phyloP scores from a whole-genome alignment of 2,329 filamentous ascomycete species.

The Colletotrichum simmondsii region DNA sequence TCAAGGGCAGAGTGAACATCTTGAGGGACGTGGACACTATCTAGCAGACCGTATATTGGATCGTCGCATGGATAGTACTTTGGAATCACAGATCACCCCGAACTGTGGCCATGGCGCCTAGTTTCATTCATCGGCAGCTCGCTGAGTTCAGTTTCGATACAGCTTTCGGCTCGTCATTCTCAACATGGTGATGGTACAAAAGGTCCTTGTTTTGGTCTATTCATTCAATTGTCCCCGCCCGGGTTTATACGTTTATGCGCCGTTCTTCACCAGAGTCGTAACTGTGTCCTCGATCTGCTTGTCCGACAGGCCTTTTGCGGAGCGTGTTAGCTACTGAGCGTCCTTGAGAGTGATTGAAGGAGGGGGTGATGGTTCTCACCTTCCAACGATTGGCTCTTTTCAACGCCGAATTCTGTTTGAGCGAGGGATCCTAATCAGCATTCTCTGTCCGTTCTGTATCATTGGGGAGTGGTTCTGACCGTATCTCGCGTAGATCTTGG shows the following conservation, averaged over 20 bases:
- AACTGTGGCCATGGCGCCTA: background rate
- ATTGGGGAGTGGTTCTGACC: conserved; percentile 64
- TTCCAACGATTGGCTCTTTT: conserved; percentile 68
- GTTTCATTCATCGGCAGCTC: background rate
- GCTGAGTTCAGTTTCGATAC: background rate
- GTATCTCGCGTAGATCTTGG: conserved; percentile 92
- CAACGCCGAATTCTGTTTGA: conserved; percentile 62
- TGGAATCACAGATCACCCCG: no score
- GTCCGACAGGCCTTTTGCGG: conserved; percentile 59
- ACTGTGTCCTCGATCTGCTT: conserved; percentile 72
- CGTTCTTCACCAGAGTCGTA: conserved; percentile 61
- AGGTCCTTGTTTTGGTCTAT: conserved; percentile 10
- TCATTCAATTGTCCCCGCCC: background rate
- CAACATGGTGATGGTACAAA: conserved; percentile 25
- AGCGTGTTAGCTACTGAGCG: background rate
- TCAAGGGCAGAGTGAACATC: no score
- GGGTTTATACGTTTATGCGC: conserved; percentile 12
- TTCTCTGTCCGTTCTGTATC: background rate
- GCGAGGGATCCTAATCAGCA: conserved; percentile 36
- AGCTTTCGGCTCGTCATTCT: background rate
- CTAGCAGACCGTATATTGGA: no score
- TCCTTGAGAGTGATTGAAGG: conserved; percentile 42
- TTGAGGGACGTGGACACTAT: no score
- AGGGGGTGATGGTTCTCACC: conserved; percentile 40
- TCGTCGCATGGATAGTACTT: no score